Percentiles rank a stretch among this genome's conserved stretches.
Conservation (phyloP, 148 eudicot species). For the Amaranthus cruentus region DNA sequence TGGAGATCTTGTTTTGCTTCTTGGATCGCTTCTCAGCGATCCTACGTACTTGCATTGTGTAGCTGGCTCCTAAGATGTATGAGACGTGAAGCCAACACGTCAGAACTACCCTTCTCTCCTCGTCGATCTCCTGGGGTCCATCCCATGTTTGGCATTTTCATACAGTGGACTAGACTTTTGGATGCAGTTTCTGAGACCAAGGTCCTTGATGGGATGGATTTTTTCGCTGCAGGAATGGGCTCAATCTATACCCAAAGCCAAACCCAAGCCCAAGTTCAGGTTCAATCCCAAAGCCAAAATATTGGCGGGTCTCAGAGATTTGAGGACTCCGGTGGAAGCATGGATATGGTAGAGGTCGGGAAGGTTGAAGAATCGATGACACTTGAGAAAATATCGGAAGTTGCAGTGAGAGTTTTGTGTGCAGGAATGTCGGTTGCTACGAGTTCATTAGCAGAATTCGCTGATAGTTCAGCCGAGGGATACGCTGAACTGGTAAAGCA, state of each 20-base stretch:
- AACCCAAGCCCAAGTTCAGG: slow-evolving; percentile 41
- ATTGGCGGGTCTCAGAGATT: slow-evolving; percentile 50
- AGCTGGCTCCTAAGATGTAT: slow-evolving; percentile 85
- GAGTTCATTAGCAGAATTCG: slow-evolving; percentile 79
- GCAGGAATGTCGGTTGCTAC: slow-evolving; percentile 95
- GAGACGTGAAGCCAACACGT: slow-evolving; percentile 50
- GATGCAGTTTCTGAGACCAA: slow-evolving; percentile 57
- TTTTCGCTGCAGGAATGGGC: slow-evolving; percentile 88
- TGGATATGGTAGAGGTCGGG: slow-evolving; percentile 69
- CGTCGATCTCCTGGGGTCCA: slow-evolving; percentile 54
- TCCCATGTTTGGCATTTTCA: slow-evolving; percentile 65
- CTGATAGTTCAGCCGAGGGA: slow-evolving; percentile 71
- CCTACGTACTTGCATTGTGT: slow-evolving; percentile 58
- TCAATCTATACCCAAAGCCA: slow-evolving; percentile 66
- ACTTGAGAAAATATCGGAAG: slow-evolving; percentile 88
- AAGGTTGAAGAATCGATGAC: slow-evolving; percentile 59
- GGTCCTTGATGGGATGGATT: slow-evolving; percentile 78
- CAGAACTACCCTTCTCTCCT: slow-evolving; percentile 72
- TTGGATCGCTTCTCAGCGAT: slow-evolving; percentile 86
- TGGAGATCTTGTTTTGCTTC: slow-evolving; percentile 77
- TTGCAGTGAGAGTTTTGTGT: slow-evolving; percentile 76
- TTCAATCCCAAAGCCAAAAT: slow-evolving; percentile 25
- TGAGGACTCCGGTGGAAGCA: slow-evolving; percentile 29
- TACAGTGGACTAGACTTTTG: slow-evolving; percentile 74
- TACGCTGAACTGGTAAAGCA: slow-evolving; percentile 72